Base-by-base conservation (phyloP, 1,284 basidiomycete species). In the Filobasidium uniguttulatum region DNA sequence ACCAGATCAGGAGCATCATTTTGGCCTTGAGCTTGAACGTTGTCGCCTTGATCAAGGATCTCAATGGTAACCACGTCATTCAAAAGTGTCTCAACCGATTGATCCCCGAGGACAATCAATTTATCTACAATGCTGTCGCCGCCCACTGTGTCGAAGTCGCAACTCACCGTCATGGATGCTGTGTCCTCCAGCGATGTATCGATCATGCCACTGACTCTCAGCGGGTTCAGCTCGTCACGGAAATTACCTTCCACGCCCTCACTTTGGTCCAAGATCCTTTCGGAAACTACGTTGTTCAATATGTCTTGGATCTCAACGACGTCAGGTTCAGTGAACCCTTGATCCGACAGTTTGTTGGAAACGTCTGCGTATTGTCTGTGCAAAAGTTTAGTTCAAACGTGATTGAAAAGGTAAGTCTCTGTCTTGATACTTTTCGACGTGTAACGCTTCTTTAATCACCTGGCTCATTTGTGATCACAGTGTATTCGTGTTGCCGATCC, bases 1-100 rank as follows among this genome's bases (percentile, higher is more conserved):
- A 67, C 71, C 88, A 98, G 81, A 97, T 98, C 61, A 86, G 91
- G 66, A 88, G 89, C 41, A 89, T 98, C 72, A 98, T 98, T 65
- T 77, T 91, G 53, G 94, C 94, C 10, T 79, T 99, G 60, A 90
- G 88, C 71, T 77, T 96, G 59, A 93, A 96, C 69, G 94, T 99
- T 60, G 94, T 99, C 31, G 91, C 93, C 56, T 78, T 99, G 57
- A 99, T 99, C 81, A 99, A 98, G 77, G 93, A 99, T 69, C 75
- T 99, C 59, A 98, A 99, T 69, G 94, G 94, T 49, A 98, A 99
- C 68, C 94, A 99, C 65, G 94, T 98, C 65, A 96, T 98, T 60
- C 94, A 99, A 71, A 99, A 99, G 73, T 99, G 94, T 70, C 73
- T 98, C 60, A 98, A 99, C 77, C 90, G 94, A 70, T 75, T 99